Evolutionary conservation across 805 yeast species (phyloP).

Genomic region (Saccharomycopsis amapae): DNA sequence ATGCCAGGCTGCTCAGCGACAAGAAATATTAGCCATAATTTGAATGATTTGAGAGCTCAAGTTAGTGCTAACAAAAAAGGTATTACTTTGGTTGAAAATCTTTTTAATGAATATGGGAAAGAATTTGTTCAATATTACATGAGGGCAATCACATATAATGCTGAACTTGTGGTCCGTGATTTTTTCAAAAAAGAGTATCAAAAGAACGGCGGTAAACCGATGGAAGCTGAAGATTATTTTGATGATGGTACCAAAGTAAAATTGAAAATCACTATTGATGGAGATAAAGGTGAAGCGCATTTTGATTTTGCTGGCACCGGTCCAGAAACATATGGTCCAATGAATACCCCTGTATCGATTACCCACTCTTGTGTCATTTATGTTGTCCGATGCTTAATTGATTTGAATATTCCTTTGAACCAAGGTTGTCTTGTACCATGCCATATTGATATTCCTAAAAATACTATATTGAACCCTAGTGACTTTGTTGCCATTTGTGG

Average conservation of each 20-base stretch:
- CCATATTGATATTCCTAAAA: conserved; percentile 32
- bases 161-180: conserved; percentile 40
- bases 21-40: conserved; percentile 46
- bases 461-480: conserved; percentile 31
- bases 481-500: conserved; percentile 44
- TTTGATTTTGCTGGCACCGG: conserved; percentile 51
- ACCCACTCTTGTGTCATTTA: conserved; percentile 47
- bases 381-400: conserved; percentile 44
- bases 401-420: conserved; percentile 48
- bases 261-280: conserved; percentile 35
- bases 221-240: conserved; percentile 41
- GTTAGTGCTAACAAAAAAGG: conserved; percentile 50
- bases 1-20: conserved; percentile 49
- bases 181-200: conserved; percentile 35
- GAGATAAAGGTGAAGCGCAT: conserved; percentile 30
- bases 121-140: conserved; percentile 40
- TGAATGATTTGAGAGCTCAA: conserved; percentile 42
- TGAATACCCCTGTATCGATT: conserved; percentile 50
- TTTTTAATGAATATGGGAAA: conserved; percentile 38
- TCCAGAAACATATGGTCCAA: conserved; percentile 43
- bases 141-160: conserved; percentile 39
- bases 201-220: conserved; percentile 30
- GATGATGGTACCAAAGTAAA: conserved; percentile 51
- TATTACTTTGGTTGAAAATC: conserved; percentile 35
- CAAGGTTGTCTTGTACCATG: conserved; percentile 48